Conservation (phyloP, 345 rosid genomes). For the Moricandia arvensis region DNA sequence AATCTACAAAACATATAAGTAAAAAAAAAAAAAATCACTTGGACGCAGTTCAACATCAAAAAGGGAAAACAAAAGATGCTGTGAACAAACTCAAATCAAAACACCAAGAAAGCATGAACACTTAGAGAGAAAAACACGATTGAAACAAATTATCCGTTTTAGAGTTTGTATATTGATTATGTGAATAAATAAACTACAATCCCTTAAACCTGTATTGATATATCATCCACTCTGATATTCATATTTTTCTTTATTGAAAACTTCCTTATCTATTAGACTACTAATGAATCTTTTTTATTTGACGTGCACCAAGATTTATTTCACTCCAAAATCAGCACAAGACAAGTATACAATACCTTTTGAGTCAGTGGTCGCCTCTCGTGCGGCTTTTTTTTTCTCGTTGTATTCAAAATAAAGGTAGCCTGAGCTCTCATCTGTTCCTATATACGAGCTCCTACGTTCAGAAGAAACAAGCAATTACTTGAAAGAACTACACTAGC, state of each 20-base stretch:
- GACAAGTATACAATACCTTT: constrained; percentile 15
- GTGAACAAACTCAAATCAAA: neutral
- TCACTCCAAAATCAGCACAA: neutral
- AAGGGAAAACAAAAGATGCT: neutral
- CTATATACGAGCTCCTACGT: constrained; percentile 13
- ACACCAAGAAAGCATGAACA: neutral
- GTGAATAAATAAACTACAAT: neutral
- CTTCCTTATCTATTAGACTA: neutral
- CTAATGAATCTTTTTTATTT: neutral
- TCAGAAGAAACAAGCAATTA: constrained; percentile 7
- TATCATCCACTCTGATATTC: neutral
- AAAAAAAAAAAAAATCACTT: neutral
- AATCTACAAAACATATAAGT: constrained; percentile 13
- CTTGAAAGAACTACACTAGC: constrained; percentile 4
- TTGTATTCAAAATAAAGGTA: constrained; percentile 16
- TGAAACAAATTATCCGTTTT: neutral
- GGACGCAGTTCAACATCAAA: neutral
- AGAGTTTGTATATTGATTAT: neutral
- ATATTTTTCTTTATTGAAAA: neutral
- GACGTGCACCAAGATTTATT: neutral
- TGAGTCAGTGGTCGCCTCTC: neutral
- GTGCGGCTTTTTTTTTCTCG: neutral
- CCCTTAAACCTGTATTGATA: neutral
- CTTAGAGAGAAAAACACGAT: neutral
- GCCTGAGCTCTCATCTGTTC: neutral